These are phyloP conservation scores for Haplographium delicatum DNA, from an alignment of 495 filamentous ascomycete genomes.

Conservation along the genomic window DNA sequence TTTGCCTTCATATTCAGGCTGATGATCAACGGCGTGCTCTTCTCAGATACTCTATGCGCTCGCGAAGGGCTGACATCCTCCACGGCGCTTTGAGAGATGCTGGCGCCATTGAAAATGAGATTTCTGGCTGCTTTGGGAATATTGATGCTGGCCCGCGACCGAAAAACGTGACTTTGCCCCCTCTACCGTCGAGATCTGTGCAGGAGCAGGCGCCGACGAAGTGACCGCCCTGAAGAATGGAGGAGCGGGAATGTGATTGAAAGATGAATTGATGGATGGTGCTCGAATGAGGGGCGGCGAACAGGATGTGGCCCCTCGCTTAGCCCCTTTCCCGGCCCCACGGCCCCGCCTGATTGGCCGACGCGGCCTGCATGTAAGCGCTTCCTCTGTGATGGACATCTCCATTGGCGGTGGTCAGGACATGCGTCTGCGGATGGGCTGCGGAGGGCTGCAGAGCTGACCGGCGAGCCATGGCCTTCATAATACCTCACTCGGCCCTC, in stretches of 20 bases:
- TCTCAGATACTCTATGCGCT: no score
- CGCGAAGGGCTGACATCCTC: no score
- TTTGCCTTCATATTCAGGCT: no score
- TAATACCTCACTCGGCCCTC: conserved; percentile 7
- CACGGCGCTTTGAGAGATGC: neutral
- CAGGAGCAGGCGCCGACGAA: neutral
- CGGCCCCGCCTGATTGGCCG: neutral
- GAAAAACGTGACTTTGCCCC: conserved; percentile 1
- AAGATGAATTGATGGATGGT: neutral
- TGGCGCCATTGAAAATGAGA: neutral
- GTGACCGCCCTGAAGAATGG: neutral
- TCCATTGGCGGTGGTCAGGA: conserved; percentile 8
- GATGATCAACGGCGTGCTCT: no score
- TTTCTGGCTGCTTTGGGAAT: neutral
- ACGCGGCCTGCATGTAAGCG: conserved; percentile 9
- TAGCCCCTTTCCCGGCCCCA: neutral
- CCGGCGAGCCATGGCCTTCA: neutral
- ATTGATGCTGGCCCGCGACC: no score
- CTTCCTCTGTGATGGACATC: neutral
- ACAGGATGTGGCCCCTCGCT: neutral
- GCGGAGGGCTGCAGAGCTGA: neutral
- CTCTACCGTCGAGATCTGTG: neutral
- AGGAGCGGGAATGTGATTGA: neutral
- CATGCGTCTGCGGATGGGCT: neutral
- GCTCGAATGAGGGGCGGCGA: no score